phyloP scores from a whole-genome alignment of 371 early-diverging fungal species.

The Mucor indicus region DNA sequence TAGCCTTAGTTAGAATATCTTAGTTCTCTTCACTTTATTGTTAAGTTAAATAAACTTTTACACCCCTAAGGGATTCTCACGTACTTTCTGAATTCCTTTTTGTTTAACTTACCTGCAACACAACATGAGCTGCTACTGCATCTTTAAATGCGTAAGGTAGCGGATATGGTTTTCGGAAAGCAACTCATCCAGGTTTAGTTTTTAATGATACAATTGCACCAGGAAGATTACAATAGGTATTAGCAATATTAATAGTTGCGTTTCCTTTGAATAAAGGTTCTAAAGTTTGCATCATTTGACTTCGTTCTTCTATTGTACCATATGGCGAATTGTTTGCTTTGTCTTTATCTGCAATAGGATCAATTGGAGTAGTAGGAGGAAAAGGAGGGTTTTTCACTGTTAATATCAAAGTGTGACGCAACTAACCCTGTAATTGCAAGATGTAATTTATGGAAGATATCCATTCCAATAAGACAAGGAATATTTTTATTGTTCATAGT shows the following conservation, averaged over 20 bases:
- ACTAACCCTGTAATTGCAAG: background rate
- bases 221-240: slow-evolving; percentile 7
- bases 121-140: background rate
- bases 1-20: too few species aligned
- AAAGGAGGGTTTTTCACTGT: background rate
- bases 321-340: background rate
- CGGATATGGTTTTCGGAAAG: background rate
- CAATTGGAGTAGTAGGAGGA: slow-evolving; percentile 1
- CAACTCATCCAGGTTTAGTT: background rate
- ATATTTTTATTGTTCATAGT: background rate
- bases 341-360: background rate
- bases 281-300: background rate
- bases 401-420: background rate
- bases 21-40: too few species aligned
- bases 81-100: too few species aligned
- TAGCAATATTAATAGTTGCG: background rate
- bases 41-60: too few species aligned
- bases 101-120: too few species aligned
- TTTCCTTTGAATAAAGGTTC: background rate
- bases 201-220: background rate
- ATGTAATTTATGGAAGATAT: background rate
- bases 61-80: too few species aligned
- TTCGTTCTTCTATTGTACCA: slow-evolving; percentile 1
- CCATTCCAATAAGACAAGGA: slow-evolving; percentile 1
- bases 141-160: background rate